Conservation (phyloP, 1,284 basidiomycete species). For the Ustilago bromivora region DNA sequence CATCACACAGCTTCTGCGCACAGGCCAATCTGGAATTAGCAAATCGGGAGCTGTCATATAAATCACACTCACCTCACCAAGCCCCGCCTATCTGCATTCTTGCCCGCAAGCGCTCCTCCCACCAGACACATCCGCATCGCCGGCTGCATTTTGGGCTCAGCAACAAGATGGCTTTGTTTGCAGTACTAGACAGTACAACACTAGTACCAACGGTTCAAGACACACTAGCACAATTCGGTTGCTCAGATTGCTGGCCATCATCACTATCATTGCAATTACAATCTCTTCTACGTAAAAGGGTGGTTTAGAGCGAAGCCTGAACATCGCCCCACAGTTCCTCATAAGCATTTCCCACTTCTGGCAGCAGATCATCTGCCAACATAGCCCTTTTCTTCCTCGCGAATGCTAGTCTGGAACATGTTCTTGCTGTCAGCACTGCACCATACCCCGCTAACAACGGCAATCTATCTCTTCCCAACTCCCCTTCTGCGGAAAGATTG, state of each 20-base stretch:
- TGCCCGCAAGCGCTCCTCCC: background rate
- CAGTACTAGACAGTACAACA: background rate
- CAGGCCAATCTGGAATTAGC: too few species aligned
- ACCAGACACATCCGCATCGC: background rate
- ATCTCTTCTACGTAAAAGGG: background rate
- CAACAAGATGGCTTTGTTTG: background rate
- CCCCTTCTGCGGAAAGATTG: background rate
- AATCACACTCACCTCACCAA: background rate
- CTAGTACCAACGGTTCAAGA: too few species aligned
- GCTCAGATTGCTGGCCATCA: too few species aligned
- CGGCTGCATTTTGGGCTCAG: background rate
- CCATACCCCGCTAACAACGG: slow-evolving; percentile 88
- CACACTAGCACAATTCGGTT: too few species aligned
- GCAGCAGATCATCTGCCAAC: slow-evolving; percentile 85
- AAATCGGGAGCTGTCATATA: too few species aligned
- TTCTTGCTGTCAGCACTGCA: slow-evolving; percentile 87
- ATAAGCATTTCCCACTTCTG: slow-evolving; percentile 70
- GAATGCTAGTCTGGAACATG: slow-evolving; percentile 82
- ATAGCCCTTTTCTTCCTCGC: slow-evolving; percentile 81
- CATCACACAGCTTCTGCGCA: too few species aligned
- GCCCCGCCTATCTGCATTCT: background rate
- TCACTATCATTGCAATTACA: background rate
- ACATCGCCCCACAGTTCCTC: slow-evolving; percentile 51
- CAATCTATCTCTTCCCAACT: slow-evolving; percentile 72
- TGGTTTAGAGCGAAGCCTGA: slow-evolving; percentile 9